Evolutionary conservation across 2,329 filamentous ascomycete genomes (phyloP).

Genomic region (Aureobasidium pullulans): DNA sequence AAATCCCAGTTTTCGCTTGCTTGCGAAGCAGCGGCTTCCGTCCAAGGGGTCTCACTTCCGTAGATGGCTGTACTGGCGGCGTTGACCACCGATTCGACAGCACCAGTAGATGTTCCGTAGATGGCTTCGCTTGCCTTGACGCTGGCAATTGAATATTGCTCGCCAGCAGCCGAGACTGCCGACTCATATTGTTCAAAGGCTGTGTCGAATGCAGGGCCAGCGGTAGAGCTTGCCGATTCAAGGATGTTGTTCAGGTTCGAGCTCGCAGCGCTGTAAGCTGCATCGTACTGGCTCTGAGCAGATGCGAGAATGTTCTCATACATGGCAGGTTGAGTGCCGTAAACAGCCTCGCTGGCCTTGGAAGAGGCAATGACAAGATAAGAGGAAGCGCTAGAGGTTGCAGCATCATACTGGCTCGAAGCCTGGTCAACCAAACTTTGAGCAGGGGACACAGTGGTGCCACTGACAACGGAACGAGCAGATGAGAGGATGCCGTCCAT

Average conservation of each 20-base stretch:
- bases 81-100: conserved; percentile 46
- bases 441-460: conserved; percentile 21
- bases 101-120: conserved; percentile 47
- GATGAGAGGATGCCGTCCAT: conserved; percentile 21
- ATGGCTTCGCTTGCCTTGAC: conserved; percentile 43
- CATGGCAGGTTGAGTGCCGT: conserved; percentile 51
- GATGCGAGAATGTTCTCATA: conserved; percentile 66
- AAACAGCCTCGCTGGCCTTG: conserved; percentile 37
- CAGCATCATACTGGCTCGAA: conserved; percentile 25
- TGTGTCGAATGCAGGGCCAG: conserved; percentile 22
- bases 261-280: conserved; percentile 27
- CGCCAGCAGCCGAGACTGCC: conserved; percentile 24
- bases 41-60: conserved; percentile 43
- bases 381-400: conserved; percentile 22
- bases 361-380: conserved; percentile 10
- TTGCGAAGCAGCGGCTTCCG: conserved; percentile 48
- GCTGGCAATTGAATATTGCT: conserved; percentile 38
- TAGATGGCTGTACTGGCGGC: conserved; percentile 39
- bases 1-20: conserved; percentile 58
- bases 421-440: conserved; percentile 25
- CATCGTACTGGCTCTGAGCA: conserved; percentile 39
- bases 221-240: conserved; percentile 19
- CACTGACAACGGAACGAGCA: conserved; percentile 19
- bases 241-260: conserved; percentile 23
- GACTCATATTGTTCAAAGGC: conserved; percentile 25